Conservation (phyloP, 352 stramenopile species). For the Phytophthora kernoviae region DNA sequence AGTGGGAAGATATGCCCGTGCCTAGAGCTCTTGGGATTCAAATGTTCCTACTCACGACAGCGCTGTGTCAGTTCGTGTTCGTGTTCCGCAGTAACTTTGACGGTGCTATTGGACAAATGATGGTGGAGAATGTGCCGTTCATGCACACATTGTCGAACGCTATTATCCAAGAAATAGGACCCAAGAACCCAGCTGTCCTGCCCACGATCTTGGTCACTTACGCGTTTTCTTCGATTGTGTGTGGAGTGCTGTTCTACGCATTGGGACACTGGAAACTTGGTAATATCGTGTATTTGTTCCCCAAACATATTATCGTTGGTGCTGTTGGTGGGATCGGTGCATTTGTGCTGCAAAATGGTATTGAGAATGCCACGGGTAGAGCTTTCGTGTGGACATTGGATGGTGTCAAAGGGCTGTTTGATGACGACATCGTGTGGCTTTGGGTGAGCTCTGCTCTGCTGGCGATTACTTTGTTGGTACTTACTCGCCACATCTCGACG, state of each 20-base stretch:
- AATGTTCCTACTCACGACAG: constrained; percentile 83
- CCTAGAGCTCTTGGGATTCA: constrained; percentile 80
- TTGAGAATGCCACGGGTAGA: constrained; percentile 84
- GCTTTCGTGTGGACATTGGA: constrained; percentile 63
- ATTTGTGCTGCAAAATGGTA: constrained; percentile 84
- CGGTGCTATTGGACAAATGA: constrained; percentile 87
- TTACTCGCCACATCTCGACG: constrained; percentile 58
- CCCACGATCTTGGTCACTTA: constrained; percentile 94
- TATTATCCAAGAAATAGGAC: constrained; percentile 86
- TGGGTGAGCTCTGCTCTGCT: constrained; percentile 70
- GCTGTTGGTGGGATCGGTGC: constrained; percentile 93
- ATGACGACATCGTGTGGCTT: constrained; percentile 61
- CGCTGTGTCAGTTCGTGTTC: constrained; percentile 85
- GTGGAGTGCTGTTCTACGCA: constrained; percentile 89
- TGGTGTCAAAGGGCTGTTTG: constrained; percentile 57
- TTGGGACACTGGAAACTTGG: constrained; percentile 91
- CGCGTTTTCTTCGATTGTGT: constrained; percentile 88
- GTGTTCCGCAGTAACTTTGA: constrained; percentile 79
- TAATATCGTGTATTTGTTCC: constrained; percentile 94
- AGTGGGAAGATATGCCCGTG: constrained; percentile 78
- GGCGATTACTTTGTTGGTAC: constrained; percentile 52
- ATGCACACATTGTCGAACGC: constrained; percentile 89
- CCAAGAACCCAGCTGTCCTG: constrained; percentile 70
- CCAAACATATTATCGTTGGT: constrained; percentile 94
- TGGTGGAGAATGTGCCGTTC: constrained; percentile 97